Percentiles rank a stretch among this genome's conserved stretches.
Evolutionary conservation across 257 asterid species (phyloP).

Genomic region (Mentha longifolia): DNA sequence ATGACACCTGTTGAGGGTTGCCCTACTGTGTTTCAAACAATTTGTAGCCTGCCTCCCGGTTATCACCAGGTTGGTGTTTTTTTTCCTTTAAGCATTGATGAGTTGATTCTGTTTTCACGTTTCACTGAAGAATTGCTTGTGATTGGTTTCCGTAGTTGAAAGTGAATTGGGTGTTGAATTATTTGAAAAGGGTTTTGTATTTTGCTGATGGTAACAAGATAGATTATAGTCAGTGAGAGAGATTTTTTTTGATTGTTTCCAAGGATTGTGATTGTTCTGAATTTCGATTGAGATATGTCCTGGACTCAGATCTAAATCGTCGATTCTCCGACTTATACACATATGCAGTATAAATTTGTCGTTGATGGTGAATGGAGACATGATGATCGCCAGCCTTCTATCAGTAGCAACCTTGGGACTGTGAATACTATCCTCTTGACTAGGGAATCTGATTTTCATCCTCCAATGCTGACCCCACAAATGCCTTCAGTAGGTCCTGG

Average conservation of each 20-base stretch:
- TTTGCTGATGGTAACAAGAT: slow-evolving; percentile 11
- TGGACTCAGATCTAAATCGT: background rate
- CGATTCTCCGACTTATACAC: background rate
- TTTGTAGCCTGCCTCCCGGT: slow-evolving; percentile 80
- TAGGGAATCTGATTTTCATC: slow-evolving; percentile 56
- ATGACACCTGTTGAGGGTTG: slow-evolving; percentile 91
- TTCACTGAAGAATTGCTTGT: background rate
- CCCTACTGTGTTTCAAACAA: slow-evolving; percentile 76
- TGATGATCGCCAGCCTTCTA: slow-evolving; percentile 80
- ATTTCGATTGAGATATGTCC: background rate
- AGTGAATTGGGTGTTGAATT: background rate
- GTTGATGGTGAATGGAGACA: slow-evolving; percentile 98
- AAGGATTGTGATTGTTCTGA: no score
- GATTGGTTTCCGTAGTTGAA: background rate
- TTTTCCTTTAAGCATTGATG: background rate
- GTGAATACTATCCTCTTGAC: slow-evolving; percentile 82
- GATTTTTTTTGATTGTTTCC: background rate
- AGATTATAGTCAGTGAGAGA: background rate
- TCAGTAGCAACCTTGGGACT: slow-evolving; percentile 68
- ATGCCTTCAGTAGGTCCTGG: slow-evolving; percentile 53
- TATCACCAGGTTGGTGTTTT: slow-evolving; percentile 73
- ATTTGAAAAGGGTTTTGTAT: background rate
- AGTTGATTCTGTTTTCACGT: slow-evolving; percentile 20
- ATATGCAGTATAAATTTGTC: slow-evolving; percentile 84
- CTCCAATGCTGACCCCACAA: slow-evolving; percentile 57